Base-by-base conservation (phyloP, 345 rosid genomes). In the Adansonia digitata region DNA sequence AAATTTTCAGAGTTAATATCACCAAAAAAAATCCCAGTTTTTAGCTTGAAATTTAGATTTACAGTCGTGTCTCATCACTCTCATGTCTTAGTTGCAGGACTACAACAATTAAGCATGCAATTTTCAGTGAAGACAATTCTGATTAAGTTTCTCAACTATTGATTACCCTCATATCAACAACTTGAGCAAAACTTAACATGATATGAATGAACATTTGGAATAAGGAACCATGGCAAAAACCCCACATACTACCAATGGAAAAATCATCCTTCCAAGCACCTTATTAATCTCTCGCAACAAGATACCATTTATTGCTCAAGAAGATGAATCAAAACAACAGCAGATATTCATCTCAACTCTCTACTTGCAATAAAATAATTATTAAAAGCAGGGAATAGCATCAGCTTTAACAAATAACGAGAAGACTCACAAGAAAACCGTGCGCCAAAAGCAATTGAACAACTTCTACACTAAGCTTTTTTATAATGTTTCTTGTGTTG, bases 391-490 rank as follows among this genome's bases (percentile, higher is more conserved):
- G 29, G 26, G 17, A 64, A 39, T 37, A 43, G 12, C 15, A 4
- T 46, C 26, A 29, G 26, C 22, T 29, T 29, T 22, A 53, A 35
- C 14, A 39, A 37, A 40, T 24, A 57, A 56, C 24, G 43, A 73
- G 43, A 46, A 73, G 34, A 67, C 74, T 85, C 79, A 94, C 97
- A 86, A 86, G 82, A 78, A 94, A 92, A 74, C 85, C 97, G 80
- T 92, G 97, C 31, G 94, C 88, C 45, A 91, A 52, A 75, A 94
- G 97, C 77, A 89, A 69, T 76, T 94, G 98, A 81, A 92, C 80
- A 46, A 77, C 77, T 73, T 75, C 90, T 34, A 67, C 24, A 53
- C 84, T 80, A 24, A 90, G 85, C 85, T 84, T 94, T 82, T 88
- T 92, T 11, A 78, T 35, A 39, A 91, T 80, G 82, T 75, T 85